phyloP scores from a whole-genome alignment of 2,329 filamentous ascomycete genomes.

The Diaporthe sp. region DNA sequence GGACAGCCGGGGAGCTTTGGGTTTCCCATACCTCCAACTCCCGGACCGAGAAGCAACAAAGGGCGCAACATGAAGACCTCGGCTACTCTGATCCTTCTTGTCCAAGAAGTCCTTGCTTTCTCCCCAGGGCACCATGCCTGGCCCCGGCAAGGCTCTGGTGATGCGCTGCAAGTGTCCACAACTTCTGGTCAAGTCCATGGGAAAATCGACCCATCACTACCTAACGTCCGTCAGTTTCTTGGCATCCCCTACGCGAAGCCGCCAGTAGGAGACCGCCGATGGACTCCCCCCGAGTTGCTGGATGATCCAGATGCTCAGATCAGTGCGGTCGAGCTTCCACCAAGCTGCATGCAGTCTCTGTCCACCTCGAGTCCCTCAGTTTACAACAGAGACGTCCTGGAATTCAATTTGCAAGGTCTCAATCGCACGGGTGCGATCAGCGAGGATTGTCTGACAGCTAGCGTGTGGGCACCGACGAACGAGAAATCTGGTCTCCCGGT shows the following conservation, averaged over 20 bases:
- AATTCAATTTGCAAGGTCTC: conserved; percentile 15
- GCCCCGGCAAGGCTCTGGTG: not conserved
- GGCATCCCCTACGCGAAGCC: conserved; percentile 36
- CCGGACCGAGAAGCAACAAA: not conserved
- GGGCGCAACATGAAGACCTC: not conserved
- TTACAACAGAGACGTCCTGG: conserved; percentile 9
- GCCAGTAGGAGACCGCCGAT: conserved; percentile 30
- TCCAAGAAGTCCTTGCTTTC: not conserved
- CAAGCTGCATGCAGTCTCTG: conserved; percentile 18
- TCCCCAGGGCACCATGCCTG: not conserved
- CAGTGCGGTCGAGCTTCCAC: conserved; percentile 17
- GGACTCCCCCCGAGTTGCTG: conserved; percentile 31
- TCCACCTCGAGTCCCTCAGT: conserved; percentile 19
- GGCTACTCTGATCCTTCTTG: not conserved
- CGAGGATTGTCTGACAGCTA: conserved; percentile 59
- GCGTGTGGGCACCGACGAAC: conserved; percentile 59
- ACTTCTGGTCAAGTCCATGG: not conserved
- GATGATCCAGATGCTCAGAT: conserved; percentile 6
- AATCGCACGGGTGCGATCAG: conserved; percentile 6
- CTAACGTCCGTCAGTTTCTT: conserved; percentile 25
- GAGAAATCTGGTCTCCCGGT: conserved; percentile 45
- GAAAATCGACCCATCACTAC: conserved; percentile 13
- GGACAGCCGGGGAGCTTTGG: not conserved
- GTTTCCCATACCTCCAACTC: not conserved
- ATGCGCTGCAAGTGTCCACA: not conserved